These are phyloP conservation scores for Papiliotrema terrestris DNA, from an alignment of 1,284 basidiomycete genomes.

Conservation along the genomic window DNA sequence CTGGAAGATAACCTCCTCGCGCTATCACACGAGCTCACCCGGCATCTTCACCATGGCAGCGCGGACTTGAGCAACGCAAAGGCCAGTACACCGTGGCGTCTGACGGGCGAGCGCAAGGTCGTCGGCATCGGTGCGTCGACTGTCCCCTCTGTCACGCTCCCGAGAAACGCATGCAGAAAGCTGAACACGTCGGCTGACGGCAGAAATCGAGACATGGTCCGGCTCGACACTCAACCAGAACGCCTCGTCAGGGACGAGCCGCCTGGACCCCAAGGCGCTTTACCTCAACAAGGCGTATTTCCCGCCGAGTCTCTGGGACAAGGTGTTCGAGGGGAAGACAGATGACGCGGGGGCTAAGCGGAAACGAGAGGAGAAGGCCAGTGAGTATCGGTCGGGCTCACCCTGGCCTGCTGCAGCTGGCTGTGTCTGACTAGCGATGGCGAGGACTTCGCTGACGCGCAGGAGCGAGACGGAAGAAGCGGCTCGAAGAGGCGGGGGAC, in stretches of 20 bases:
- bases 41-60: background rate
- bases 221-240: constrained; percentile 22
- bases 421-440: no score
- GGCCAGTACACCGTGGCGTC: constrained; percentile 31
- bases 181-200: background rate
- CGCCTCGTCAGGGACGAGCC: constrained; percentile 3
- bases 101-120: constrained; percentile 35
- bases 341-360: background rate
- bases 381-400: background rate
- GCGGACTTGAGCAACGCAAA: background rate
- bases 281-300: constrained; percentile 38
- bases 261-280: constrained; percentile 26
- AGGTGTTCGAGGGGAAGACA: constrained; percentile 30
- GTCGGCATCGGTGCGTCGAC: constrained; percentile 44
- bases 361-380: background rate
- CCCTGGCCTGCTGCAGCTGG: no score
- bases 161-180: background rate
- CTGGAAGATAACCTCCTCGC: background rate
- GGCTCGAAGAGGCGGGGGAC: constrained; percentile 21
- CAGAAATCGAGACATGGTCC: constrained; percentile 48
- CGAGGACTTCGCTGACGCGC: background rate
- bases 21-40: background rate
- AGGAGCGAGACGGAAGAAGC: constrained; percentile 20
- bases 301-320: constrained; percentile 43
- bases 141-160: background rate